A percentile compares a stretch with the other conserved stretches of the same genome.
These are phyloP conservation scores for Wickerhamomyces sp. DNA, from an alignment of 1,139 yeast genomes.

Conservation along the genomic window DNA sequence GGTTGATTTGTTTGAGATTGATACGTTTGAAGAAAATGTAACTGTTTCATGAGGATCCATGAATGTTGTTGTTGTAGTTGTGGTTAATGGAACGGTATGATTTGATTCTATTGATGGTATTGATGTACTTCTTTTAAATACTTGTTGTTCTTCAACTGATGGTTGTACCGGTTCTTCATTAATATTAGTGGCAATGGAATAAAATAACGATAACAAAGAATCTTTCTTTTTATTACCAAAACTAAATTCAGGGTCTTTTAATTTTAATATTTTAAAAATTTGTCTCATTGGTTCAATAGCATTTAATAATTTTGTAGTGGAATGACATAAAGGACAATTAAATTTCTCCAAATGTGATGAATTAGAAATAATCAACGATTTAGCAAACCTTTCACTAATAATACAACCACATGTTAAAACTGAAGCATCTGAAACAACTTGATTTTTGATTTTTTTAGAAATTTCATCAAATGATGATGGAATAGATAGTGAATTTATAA, in stretches of 20 bases:
- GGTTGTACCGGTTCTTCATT: conserved; percentile 12
- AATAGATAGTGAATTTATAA: not conserved
- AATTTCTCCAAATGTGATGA: conserved; percentile 6
- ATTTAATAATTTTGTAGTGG: conserved; percentile 34
- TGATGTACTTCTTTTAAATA: not conserved
- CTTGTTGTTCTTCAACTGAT: conserved; percentile 2
- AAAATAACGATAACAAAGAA: conserved; percentile 24
- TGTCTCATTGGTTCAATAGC: conserved; percentile 49
- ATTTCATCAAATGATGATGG: not conserved
- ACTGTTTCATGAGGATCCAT: not conserved
- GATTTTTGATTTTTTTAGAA: not conserved
- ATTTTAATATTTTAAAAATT: conserved; percentile 31
- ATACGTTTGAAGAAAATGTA: not conserved
- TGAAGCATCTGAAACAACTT: conserved; percentile 23
- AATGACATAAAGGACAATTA: conserved; percentile 48
- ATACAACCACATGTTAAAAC: conserved; percentile 70
- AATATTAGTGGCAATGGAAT: conserved; percentile 21
- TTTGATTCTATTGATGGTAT: not conserved
- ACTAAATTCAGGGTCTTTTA: conserved; percentile 4
- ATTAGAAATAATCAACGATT: conserved; percentile 14
- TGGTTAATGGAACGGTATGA: not conserved
- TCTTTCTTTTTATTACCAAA: conserved; percentile 8
- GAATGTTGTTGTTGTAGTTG: not conserved
- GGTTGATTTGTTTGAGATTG: conserved; percentile 5
- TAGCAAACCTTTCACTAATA: conserved; percentile 45